Evolutionary conservation across 306 rosid genomes (phyloP).

Genomic region (Betula pendula): DNA sequence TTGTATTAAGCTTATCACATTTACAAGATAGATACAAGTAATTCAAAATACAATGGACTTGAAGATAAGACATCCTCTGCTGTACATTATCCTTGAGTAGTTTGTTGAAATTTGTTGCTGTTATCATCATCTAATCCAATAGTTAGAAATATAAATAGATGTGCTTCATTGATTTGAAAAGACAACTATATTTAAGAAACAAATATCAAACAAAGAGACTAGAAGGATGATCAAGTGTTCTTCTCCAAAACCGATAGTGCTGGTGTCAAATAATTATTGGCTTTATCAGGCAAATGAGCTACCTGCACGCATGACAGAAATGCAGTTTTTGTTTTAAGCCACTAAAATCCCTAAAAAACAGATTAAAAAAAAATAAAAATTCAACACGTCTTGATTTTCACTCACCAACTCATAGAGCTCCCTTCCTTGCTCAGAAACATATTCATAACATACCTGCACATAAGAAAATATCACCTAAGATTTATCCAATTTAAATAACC

Average conservation of each 20-base stretch:
- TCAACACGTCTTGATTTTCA: conserved; percentile 8
- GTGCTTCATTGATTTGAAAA: conserved; percentile 16
- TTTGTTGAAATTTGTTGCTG: too few relatives aligned
- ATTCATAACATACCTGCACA: conserved; percentile 88
- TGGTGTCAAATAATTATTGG: conserved; percentile 93
- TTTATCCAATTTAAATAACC: conserved; percentile 18
- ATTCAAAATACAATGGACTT: too few relatives aligned
- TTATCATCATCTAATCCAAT: too few relatives aligned
- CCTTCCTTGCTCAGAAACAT: conserved; percentile 80
- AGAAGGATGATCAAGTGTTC: conserved; percentile 64
- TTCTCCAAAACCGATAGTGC: conserved; percentile 90
- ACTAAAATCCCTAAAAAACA: not conserved
- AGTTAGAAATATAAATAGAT: not conserved
- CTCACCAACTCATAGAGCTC: conserved; percentile 97
- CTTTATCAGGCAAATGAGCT: conserved; percentile 98
- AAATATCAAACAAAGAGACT: not conserved
- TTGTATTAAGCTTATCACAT: too few relatives aligned
- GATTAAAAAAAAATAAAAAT: not conserved
- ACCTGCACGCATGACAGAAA: conserved; percentile 52
- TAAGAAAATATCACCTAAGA: conserved; percentile 22
- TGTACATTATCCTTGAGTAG: too few relatives aligned
- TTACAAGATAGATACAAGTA: too few relatives aligned
- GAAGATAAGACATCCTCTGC: too few relatives aligned
- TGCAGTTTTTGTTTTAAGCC: conserved; percentile 7
- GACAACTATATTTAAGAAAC: not conserved